Evolutionary conservation across 2,329 filamentous ascomycete species (phyloP), one percentile per base, ranked within the genome.

Genomic region (Chaetomium globosum): DNA sequence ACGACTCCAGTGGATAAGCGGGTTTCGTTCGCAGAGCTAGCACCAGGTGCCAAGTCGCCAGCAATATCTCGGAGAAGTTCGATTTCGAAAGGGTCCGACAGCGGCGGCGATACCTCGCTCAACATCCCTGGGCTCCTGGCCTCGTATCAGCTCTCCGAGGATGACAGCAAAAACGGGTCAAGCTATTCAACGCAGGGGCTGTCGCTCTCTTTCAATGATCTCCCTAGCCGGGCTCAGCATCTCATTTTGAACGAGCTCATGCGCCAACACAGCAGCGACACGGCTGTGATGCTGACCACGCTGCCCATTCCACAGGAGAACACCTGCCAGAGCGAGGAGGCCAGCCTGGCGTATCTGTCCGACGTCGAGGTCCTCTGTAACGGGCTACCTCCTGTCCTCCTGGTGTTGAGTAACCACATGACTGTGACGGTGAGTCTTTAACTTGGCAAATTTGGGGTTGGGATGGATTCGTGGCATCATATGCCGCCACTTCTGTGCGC

Each of bases 341-440:
- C 89, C 21, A 91, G 90, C 71, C 79, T 91, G 64, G 84, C 85
- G 67, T 96, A 95, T 75, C 80, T 96, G 56, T 88, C 85, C 58
- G 89, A 93, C 76, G 80, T 94, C 66, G 90, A 95, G 75, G 85
- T 95, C 2, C 77, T 96, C 65, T 94, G 90, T 75, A 85, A 89
- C 72, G 89, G 86, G 12, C 78, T 94, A 67, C 91, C 92, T 31
- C 92, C 92, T 0, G 86, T 87, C 54, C 75, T 96, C 72, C 79
- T 96, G 75, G 90, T 96, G 48, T 84, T 96, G 77, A 93, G 90
- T 76, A 96, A 96, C 77, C 92, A 88, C 73, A 93, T 96, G 89
- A 96, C 91, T 19, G 92, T 96, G 55, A 96, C 90, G 7, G 90
- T 90, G 73, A 90, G 88, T 74, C 77, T 92, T 67, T 91, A 72